A percentile compares a stretch with the other conserved stretches of the same genome.
Evolutionary conservation across 23 red algal species (phyloP).

Genomic region (Gracilaria caudata): DNA sequence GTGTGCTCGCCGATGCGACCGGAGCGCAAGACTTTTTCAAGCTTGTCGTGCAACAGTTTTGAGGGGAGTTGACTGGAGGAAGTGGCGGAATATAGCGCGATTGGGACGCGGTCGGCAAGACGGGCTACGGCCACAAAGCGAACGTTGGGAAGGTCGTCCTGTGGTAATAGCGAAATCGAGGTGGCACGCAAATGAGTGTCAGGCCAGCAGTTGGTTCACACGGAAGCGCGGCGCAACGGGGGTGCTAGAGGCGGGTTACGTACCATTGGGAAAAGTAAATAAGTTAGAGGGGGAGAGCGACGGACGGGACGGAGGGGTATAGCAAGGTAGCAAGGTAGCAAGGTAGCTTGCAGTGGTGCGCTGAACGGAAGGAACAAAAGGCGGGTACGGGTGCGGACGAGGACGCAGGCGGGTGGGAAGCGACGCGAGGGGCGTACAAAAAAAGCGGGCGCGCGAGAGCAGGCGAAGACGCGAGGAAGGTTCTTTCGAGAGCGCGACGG

Average conservation of each 20-base stretch:
- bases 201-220: not conserved
- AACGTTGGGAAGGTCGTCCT: constrained; percentile 55
- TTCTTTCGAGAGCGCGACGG: constrained; percentile 11
- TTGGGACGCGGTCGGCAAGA: constrained; percentile 66
- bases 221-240: not conserved
- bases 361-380: not conserved
- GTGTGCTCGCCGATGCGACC: constrained; percentile 77
- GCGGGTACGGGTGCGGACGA: not conserved
- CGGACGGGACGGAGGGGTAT: not conserved
- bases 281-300: not conserved
- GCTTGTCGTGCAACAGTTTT: constrained; percentile 70
- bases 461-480: not conserved
- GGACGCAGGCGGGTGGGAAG: not conserved
- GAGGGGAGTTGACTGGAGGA: constrained; percentile 42
- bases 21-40: constrained; percentile 70
- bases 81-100: constrained; percentile 62
- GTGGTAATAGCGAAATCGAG: not conserved
- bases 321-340: not conserved
- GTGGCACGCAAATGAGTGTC: not conserved
- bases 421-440: not conserved
- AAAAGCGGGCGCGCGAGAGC: not conserved
- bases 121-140: constrained; percentile 82
- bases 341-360: not conserved
- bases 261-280: constrained; percentile 9
- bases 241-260: not conserved